Evolutionary conservation across 2,329 filamentous ascomycete genomes (phyloP).

Genomic region (Metarhizium sp.): DNA sequence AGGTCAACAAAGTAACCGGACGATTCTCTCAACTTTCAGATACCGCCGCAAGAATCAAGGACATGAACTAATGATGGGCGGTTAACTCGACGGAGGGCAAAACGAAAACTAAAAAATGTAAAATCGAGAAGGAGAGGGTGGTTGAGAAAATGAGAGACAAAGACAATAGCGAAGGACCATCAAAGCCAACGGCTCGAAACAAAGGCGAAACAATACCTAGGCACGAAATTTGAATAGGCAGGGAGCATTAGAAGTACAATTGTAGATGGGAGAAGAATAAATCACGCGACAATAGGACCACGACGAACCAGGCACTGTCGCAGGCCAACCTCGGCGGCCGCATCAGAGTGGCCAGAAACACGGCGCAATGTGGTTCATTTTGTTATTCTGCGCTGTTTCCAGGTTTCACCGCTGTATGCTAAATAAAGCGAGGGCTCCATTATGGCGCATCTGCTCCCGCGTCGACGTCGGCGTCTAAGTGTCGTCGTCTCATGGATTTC

Average conservation of each 20-base stretch:
- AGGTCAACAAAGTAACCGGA: background rate
- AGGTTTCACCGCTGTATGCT: background rate
- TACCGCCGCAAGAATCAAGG: background rate
- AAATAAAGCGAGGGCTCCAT: background rate
- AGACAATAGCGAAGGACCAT: background rate
- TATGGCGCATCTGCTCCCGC: slow-evolving; percentile 2
- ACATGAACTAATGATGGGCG: background rate
- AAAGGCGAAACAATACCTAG: background rate
- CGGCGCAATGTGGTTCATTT: background rate
- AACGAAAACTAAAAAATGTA: background rate
- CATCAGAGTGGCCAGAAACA: background rate
- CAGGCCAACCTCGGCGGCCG: background rate
- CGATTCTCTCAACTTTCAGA: background rate
- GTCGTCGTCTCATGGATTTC: background rate
- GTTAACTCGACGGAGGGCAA: background rate
- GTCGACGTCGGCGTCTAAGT: background rate
- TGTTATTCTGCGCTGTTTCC: background rate
- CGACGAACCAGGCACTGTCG: background rate
- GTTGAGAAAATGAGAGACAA: background rate
- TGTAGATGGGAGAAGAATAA: slow-evolving; percentile 1
- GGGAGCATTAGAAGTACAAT: background rate
- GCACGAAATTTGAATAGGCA: background rate
- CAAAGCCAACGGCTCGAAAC: background rate
- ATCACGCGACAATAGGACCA: slow-evolving; percentile 8
- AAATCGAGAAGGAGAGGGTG: background rate